Conservation (phyloP, 129 eudicot species). For the Lonicera japonica region DNA sequence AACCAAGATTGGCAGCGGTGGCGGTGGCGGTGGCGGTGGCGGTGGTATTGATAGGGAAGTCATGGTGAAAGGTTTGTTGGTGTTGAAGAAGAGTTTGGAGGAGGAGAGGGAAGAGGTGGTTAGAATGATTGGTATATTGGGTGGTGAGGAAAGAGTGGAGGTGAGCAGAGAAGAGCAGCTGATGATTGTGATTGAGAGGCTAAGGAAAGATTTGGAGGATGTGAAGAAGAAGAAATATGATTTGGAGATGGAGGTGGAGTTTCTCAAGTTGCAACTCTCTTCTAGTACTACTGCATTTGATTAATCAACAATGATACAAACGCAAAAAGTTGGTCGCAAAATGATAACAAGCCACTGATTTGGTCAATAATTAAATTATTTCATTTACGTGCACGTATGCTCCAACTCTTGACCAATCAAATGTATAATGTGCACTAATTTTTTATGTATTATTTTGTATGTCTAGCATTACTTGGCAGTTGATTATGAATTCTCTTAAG, state of each 20-base stretch:
- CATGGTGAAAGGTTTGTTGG: slow-evolving; percentile 38
- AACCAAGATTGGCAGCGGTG: slow-evolving; percentile 11
- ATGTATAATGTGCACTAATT: no score
- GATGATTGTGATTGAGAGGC: slow-evolving; percentile 13
- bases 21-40: slow-evolving; percentile 8
- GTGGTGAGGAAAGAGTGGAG: slow-evolving; percentile 21
- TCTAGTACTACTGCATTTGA: slow-evolving; percentile 16
- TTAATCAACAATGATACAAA: neutral
- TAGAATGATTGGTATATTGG: slow-evolving; percentile 29
- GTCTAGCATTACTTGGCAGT: no score
- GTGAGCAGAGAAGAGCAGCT: slow-evolving; percentile 3
- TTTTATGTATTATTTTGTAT: no score
- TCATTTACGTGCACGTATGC: no score
- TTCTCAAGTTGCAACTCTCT: slow-evolving; percentile 39
- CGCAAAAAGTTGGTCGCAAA: no score
- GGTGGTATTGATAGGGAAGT: slow-evolving; percentile 30
- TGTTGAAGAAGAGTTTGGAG: slow-evolving; percentile 58
- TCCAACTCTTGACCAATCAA: no score
- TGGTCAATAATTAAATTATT: no score
- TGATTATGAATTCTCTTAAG: no score
- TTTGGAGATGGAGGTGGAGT: slow-evolving; percentile 52
- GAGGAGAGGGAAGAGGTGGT: slow-evolving; percentile 51
- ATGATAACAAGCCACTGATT: no score
- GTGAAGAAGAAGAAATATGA: slow-evolving; percentile 50
- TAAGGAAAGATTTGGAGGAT: slow-evolving; percentile 46